A percentile compares a stretch with the other conserved stretches of the same genome.
phyloP scores from a whole-genome alignment of 768 basidiomycete species.

The Xerocomellus intermedius region DNA sequence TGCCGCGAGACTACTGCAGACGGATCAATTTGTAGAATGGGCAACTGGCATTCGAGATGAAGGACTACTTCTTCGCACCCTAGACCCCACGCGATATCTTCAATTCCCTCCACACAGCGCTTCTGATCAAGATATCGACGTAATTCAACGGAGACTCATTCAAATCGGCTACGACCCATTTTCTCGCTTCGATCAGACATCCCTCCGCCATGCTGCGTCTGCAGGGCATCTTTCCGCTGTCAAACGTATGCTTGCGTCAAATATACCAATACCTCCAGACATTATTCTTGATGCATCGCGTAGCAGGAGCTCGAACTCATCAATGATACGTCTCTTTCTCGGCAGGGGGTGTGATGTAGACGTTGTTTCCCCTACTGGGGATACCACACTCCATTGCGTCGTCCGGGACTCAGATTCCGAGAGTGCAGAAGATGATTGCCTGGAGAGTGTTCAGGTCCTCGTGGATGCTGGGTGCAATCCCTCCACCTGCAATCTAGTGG shows the following conservation, averaged over 20 bases:
- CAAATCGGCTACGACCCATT: not conserved
- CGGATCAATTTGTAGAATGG: constrained; percentile 19
- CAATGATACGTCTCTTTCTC: constrained; percentile 2
- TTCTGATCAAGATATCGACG: not conserved
- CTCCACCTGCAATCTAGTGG: not conserved
- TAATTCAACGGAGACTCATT: constrained; percentile 1
- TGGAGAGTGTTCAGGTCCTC: not conserved
- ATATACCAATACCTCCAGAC: not conserved
- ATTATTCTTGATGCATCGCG: not conserved
- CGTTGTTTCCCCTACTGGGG: not conserved
- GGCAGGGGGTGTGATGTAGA: not conserved
- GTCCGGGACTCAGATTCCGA: not conserved
- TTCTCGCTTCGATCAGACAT: not conserved
- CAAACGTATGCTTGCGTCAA: not conserved
- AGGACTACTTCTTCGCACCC: not conserved
- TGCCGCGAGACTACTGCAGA: constrained; percentile 4
- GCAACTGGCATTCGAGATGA: not conserved
- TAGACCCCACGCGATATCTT: not conserved
- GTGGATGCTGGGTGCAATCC: constrained; percentile 5
- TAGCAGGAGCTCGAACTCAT: not conserved
- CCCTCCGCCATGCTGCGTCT: not conserved
- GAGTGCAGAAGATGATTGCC: not conserved
- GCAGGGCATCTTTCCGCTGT: not conserved
- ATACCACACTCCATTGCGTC: constrained; percentile 1
- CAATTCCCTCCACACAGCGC: not conserved